Evolutionary conservation across 176 grass and related monocot species (phyloP), one percentile per base, ranked within the genome.

Genomic region (Ensete ventricosum): DNA sequence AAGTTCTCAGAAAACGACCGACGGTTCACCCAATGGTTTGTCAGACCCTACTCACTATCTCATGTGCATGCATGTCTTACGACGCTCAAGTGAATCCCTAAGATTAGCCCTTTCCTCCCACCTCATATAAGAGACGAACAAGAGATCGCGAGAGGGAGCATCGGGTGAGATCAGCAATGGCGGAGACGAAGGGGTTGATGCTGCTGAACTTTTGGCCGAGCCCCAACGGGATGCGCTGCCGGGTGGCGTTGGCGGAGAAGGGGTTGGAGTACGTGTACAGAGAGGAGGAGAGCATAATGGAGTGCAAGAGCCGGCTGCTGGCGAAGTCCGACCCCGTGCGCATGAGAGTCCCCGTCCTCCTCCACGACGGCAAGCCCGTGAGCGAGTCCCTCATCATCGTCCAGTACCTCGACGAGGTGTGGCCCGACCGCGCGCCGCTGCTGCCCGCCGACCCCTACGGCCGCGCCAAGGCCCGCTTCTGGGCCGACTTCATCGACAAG

Each of bases 311-410:
- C 77, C 82, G 83, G 23, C 83, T 90, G 43, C 77, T 96, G 50
- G 72, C 88, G 16, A 75, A 75, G 9, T 72, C 84, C 80, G 92
- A 96, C 76, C 92, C 92, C 0, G 11, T 96, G 8, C 76, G 88
- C 78, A 90, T 88, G 88, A 90, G 90, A 79, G 75, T 95, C 62
- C 91, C 91, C 0, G 85, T 95, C 2, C 83, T 95, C 24, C 54
- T 95, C 55, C 88, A 95, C 75, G 76, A 53, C 51, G 91, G 85
- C 26, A 80, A 24, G 16, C 52, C 81, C 48, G 24, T 90, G 20
- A 82, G 68, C 79, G 91, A 95, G 72, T 95, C 91, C 2, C 73
- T 88, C 72, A 0, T 80, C 76, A 95, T 92, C 73, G 2, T 90
- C 2, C 52, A 88, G 86, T 92, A 92, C 79, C 51, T 92, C 68